Evolutionary conservation across 2,329 filamentous ascomycete genomes (phyloP).

Genomic region (Aureobasidium vineae): DNA sequence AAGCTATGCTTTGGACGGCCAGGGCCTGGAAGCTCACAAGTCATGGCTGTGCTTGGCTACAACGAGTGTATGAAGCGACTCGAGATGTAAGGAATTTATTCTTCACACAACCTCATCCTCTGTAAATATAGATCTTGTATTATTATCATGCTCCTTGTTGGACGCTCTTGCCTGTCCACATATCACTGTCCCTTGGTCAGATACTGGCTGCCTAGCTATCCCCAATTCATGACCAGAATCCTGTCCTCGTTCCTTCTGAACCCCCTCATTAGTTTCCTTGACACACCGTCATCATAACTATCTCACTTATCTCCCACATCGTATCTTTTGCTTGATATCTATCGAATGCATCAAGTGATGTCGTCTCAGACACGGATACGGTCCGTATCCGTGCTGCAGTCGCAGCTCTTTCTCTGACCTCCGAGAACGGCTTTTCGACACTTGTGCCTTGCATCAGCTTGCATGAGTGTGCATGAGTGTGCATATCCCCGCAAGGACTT

Average conservation of each 20-base stretch:
- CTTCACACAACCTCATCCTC: not conserved
- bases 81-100: not conserved
- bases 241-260: not conserved
- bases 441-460: slow-evolving; percentile 3
- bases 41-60: slow-evolving; percentile 57
- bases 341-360: not conserved
- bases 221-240: not conserved
- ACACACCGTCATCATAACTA: slow-evolving; percentile 5
- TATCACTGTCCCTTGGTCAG: not conserved
- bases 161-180: not conserved
- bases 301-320: slow-evolving; percentile 10
- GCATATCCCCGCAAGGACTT: slow-evolving; percentile 17
- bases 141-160: not conserved
- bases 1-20: slow-evolving; percentile 53
- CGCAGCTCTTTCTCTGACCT: not conserved
- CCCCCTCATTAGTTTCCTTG: not conserved
- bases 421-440: not conserved
- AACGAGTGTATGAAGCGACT: slow-evolving; percentile 49
- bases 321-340: slow-evolving; percentile 17
- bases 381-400: not conserved
- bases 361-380: not conserved
- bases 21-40: slow-evolving; percentile 54
- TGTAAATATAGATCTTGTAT: slow-evolving; percentile 1
- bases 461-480: not conserved
- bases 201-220: not conserved